A percentile compares a stretch with the other conserved stretches of the same genome.
Evolutionary conservation across 2,329 filamentous ascomycete species (phyloP).

Genomic region (Bipolaris gigantea): DNA sequence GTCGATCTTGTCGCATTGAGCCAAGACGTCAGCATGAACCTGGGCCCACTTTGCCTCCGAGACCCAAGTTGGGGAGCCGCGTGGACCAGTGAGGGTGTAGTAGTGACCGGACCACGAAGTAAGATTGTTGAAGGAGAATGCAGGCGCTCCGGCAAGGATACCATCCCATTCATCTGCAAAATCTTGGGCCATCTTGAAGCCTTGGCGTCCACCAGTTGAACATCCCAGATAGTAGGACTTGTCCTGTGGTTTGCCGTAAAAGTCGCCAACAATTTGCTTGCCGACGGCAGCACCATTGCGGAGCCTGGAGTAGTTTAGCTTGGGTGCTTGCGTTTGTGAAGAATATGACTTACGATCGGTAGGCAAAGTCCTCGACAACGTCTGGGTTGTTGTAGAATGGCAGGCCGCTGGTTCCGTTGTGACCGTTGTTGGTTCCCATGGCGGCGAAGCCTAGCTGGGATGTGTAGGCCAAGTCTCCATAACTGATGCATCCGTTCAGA

Average conservation of each 20-base stretch:
- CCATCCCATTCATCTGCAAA: constrained; percentile 45
- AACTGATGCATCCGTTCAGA: constrained; percentile 46
- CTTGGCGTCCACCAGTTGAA: constrained; percentile 45
- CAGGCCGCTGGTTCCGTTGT: constrained; percentile 50
- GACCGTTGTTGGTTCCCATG: constrained; percentile 49
- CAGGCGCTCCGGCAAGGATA: constrained; percentile 42
- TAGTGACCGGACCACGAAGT: constrained; percentile 41
- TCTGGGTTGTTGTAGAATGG: constrained; percentile 53
- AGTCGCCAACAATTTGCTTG: constrained; percentile 46
- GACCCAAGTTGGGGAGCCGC: constrained; percentile 45
- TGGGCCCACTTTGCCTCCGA: constrained; percentile 45
- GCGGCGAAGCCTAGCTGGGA: constrained; percentile 45
- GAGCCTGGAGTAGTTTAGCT: constrained; percentile 30
- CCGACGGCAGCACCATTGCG: constrained; percentile 40
- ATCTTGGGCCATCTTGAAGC: constrained; percentile 39
- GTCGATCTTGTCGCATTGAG: constrained; percentile 56
- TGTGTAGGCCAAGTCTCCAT: constrained; percentile 45
- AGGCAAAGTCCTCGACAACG: constrained; percentile 54
- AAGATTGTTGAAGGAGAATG: constrained; percentile 39
- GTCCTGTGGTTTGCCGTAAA: constrained; percentile 45
- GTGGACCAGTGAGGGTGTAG: constrained; percentile 30
- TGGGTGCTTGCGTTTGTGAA: accelerated
- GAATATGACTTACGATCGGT: constrained; percentile 40
- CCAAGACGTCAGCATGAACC: constrained; percentile 48
- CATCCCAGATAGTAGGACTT: constrained; percentile 48